A percentile compares a stretch with the other conserved stretches of the same genome.
Conservation (phyloP, 2,329 filamentous ascomycete genomes). For the Mycocentrospora acerina region DNA sequence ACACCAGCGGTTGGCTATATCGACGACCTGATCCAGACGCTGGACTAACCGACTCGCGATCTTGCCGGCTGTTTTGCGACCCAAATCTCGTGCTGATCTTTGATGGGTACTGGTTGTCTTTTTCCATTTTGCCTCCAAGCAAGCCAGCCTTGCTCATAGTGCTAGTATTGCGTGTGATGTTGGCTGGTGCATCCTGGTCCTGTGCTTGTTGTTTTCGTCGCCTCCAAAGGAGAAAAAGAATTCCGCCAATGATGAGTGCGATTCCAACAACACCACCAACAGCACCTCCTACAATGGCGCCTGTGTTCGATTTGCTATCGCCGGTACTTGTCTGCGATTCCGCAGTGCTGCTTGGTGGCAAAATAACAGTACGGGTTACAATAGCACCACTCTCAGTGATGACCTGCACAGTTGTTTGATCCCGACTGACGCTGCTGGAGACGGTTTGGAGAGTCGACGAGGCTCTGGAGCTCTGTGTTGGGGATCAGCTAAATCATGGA, state of each 20-base stretch:
- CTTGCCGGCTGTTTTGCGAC: constrained; percentile 30
- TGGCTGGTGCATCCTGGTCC: constrained; percentile 21
- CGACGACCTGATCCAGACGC: constrained; percentile 38
- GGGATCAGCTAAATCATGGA: constrained; percentile 7
- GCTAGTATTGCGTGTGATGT: constrained; percentile 47
- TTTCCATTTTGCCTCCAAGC: constrained; percentile 32
- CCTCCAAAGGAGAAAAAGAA: constrained; percentile 45
- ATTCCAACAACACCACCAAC: constrained; percentile 39
- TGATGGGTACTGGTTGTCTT: constrained; percentile 21
- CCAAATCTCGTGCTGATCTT: constrained; percentile 29
- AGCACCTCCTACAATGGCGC: constrained; percentile 51
- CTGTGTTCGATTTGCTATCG: constrained; percentile 32
- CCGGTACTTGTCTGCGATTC: constrained; percentile 1
- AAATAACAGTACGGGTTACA: constrained; percentile 49
- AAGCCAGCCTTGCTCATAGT: constrained; percentile 52
- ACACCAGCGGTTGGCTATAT: constrained; percentile 48
- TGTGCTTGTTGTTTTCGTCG: constrained; percentile 26
- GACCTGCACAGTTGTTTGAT: constrained; percentile 34
- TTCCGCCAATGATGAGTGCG: constrained; percentile 30
- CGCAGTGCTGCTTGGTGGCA: constrained; percentile 23
- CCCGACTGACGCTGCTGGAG: constrained; percentile 6
- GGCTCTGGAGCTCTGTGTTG: constrained; percentile 9
- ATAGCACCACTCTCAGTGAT: constrained; percentile 48
- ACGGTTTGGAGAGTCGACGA: constrained; percentile 20
- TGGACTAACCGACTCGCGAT: constrained; percentile 39